phyloP scores from a whole-genome alignment of 2,329 filamentous ascomycete genomes.

The Colletotrichum aenigma region DNA sequence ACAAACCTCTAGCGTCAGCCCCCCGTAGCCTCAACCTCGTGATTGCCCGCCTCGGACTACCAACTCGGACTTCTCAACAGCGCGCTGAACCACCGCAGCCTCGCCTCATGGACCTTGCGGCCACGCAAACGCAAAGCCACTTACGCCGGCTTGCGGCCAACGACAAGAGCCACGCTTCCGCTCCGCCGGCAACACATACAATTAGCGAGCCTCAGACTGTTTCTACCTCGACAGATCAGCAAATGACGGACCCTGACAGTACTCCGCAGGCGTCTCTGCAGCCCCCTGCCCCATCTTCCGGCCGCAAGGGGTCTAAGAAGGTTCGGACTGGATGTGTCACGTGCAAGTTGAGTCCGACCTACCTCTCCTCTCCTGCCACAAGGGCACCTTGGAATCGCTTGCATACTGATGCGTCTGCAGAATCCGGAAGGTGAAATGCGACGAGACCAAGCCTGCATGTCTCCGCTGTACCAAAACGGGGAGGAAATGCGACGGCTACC shows the following conservation, averaged over 20 bases:
- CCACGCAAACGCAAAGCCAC: neutral
- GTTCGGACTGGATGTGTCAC: constrained; percentile 57
- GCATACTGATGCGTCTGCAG: constrained; percentile 29
- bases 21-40: neutral
- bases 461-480: constrained; percentile 58
- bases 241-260: neutral
- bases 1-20: neutral
- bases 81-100: neutral
- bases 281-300: neutral
- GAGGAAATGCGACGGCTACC: constrained; percentile 61
- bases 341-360: constrained; percentile 52
- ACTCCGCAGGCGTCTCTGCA: constrained; percentile 2
- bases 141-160: neutral
- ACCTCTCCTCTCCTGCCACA: neutral
- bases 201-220: neutral
- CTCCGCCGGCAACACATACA: neutral
- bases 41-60: constrained; percentile 15
- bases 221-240: neutral
- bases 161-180: neutral
- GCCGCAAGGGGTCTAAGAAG: constrained; percentile 48
- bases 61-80: neutral
- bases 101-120: neutral
- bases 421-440: constrained; percentile 61
- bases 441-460: constrained; percentile 58
- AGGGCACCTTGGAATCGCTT: neutral